These are phyloP conservation scores for Fusarium marasasianum DNA, from an alignment of 2,329 filamentous ascomycete genomes.

Conservation along the genomic window DNA sequence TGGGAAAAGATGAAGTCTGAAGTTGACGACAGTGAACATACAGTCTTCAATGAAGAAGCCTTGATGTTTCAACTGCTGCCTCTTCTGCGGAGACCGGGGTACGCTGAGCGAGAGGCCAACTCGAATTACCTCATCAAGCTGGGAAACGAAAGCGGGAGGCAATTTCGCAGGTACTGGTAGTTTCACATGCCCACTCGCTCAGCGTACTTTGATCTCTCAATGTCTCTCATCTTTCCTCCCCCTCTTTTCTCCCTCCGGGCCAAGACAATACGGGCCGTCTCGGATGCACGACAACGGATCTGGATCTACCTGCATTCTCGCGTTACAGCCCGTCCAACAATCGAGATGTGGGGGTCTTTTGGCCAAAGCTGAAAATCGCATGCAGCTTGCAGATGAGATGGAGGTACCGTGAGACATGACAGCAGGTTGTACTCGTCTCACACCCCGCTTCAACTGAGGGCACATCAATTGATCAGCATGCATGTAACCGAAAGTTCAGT, in stretches of 20 bases:
- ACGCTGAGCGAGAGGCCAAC: too few relatives aligned
- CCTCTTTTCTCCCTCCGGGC: background rate
- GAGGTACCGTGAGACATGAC: background rate
- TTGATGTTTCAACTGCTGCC: background rate
- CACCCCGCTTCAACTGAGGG: background rate
- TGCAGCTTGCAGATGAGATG: background rate
- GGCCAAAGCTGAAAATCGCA: background rate
- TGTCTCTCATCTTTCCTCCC: background rate
- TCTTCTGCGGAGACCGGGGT: too few relatives aligned
- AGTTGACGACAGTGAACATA: background rate
- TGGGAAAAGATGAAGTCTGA: background rate
- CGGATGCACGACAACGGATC: background rate
- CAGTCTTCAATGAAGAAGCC: too few relatives aligned
- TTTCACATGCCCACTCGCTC: background rate
- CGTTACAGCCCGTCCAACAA: background rate
- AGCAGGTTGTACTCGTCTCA: background rate
- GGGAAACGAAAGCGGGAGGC: fast-evolving
- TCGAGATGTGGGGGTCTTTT: background rate
- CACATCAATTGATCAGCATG: background rate
- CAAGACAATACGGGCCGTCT: background rate
- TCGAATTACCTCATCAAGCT: too few relatives aligned
- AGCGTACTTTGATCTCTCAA: background rate
- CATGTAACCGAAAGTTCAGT: background rate
- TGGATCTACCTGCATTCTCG: background rate
- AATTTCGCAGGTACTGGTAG: fast-evolving